Evolutionary conservation across 306 rosid species (phyloP).

Genomic region (Biancaea sappan): DNA sequence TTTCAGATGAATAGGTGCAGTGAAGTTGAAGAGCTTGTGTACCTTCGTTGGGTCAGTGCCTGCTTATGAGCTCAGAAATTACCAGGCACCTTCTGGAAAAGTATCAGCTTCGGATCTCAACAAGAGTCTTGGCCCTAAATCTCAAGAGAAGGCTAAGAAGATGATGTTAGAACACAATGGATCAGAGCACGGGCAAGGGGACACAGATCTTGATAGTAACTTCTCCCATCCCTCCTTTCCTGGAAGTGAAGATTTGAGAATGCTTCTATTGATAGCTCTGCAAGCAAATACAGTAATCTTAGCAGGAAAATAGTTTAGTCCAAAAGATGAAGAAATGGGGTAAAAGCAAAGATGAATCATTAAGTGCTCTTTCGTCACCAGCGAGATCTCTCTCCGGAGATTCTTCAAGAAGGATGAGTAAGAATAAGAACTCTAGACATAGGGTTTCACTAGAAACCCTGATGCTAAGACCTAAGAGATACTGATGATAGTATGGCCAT

Average conservation of each 20-base stretch:
- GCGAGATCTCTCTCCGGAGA: conserved; percentile 66
- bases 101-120: conserved; percentile 83
- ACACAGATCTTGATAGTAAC: conserved; percentile 93
- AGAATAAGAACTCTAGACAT: conserved; percentile 54
- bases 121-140: conserved; percentile 81
- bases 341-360: conserved; percentile 76
- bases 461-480: conserved; percentile 88
- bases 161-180: conserved; percentile 89
- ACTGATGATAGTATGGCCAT: conserved; percentile 75
- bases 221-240: conserved; percentile 97
- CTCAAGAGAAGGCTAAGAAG: conserved; percentile 87
- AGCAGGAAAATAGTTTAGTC: conserved; percentile 75
- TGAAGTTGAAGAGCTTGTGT: conserved; percentile 97
- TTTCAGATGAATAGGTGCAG: conserved; percentile 87
- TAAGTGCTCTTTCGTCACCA: conserved; percentile 65
- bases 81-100: conserved; percentile 72
- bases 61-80: conserved; percentile 86
- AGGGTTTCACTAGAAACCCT: conserved; percentile 82
- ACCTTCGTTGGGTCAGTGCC: conserved; percentile 98
- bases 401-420: conserved; percentile 74
- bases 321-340: conserved; percentile 92
- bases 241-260: conserved; percentile 98
- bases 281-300: conserved; percentile 63
- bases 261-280: conserved; percentile 81
- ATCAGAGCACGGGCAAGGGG: conserved; percentile 96